Percentiles rank a stretch among this genome's conserved stretches.
phyloP scores from a whole-genome alignment of 305 asterid genomes.

The Fraxinus baroniana region DNA sequence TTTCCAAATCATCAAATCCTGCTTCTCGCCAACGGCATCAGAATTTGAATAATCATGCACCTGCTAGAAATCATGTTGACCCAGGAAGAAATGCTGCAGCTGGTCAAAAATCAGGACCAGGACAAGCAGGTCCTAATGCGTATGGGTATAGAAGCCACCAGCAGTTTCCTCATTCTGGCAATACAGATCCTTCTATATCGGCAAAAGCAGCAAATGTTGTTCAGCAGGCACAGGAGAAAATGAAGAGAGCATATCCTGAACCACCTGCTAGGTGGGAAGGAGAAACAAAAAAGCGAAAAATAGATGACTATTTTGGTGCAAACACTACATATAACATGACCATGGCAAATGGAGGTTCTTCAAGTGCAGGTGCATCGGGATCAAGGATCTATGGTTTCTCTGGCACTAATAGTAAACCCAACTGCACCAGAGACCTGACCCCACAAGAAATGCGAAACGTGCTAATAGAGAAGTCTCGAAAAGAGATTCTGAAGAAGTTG shows the following conservation, averaged over 20 bases:
- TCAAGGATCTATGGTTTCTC: constrained; percentile 25
- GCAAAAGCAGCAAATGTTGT: constrained; percentile 70
- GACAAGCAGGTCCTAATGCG: constrained; percentile 31
- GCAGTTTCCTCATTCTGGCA: constrained; percentile 37
- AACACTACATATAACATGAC: constrained; percentile 23
- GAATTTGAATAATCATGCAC: constrained; percentile 30
- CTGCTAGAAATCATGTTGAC: constrained; percentile 31
- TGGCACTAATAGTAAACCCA: constrained; percentile 29
- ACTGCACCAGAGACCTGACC: constrained; percentile 45
- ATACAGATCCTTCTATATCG: constrained; percentile 41
- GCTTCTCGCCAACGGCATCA: constrained; percentile 26
- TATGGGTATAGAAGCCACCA: constrained; percentile 26
- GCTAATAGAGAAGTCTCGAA: constrained; percentile 49
- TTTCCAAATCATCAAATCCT: constrained; percentile 22
- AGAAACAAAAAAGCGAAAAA: constrained; percentile 40
- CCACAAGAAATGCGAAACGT: constrained; percentile 40
- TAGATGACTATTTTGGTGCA: constrained; percentile 35
- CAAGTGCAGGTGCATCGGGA: constrained; percentile 9
- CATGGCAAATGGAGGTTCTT: constrained; percentile 27
- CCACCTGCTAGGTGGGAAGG: constrained; percentile 39
- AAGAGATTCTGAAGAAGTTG: constrained; percentile 42
- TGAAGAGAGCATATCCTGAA: constrained; percentile 55
- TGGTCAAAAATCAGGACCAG: constrained; percentile 43
- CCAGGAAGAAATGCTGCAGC: constrained; percentile 41
- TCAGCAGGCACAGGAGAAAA: constrained; percentile 58